A percentile compares a stretch with the other conserved stretches of the same genome.
Evolutionary conservation across 768 basidiomycete species (phyloP).

Genomic region (Hemileccinum impolitum): DNA sequence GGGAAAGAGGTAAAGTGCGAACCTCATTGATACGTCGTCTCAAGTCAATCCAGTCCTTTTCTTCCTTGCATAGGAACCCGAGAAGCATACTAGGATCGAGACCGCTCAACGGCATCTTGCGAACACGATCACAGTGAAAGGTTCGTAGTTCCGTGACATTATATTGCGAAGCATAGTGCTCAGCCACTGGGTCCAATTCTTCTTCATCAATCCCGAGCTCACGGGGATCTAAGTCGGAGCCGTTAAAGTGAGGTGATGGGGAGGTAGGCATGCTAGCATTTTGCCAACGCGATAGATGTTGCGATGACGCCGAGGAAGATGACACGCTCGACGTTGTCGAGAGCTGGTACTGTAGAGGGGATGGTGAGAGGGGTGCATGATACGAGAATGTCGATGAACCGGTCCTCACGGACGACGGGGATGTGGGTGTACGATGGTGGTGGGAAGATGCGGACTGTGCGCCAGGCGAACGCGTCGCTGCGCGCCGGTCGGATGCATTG

Average conservation of each 20-base stretch:
- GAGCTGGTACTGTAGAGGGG: constrained; percentile 62
- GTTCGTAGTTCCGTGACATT: constrained; percentile 69
- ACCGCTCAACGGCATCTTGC: constrained; percentile 89
- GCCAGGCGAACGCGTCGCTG: constrained; percentile 25
- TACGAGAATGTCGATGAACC: constrained; percentile 51
- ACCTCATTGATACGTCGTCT: constrained; percentile 70
- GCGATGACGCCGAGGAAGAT: constrained; percentile 33
- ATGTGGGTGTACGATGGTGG: constrained; percentile 41
- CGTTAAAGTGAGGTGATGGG: constrained; percentile 18
- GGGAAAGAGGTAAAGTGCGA: constrained; percentile 23
- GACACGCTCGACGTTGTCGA: constrained; percentile 39
- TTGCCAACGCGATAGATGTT: constrained; percentile 29
- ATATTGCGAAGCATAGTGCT: constrained; percentile 75
- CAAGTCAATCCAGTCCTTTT: constrained; percentile 84
- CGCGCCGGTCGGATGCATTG: constrained; percentile 25
- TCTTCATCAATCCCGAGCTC: constrained; percentile 33
- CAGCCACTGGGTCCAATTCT: constrained; percentile 45
- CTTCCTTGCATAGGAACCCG: constrained; percentile 83
- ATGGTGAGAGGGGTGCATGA: constrained; percentile 58
- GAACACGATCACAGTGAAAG: constrained; percentile 94
- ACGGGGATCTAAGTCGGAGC: constrained; percentile 35
- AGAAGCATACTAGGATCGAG: constrained; percentile 97
- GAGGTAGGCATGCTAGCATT: constrained; percentile 22
- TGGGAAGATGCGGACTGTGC: constrained; percentile 17
- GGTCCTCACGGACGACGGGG: constrained; percentile 51